These are phyloP conservation scores for Hypocreales sp. DNA, from an alignment of 2,329 filamentous ascomycete genomes.

Conservation along the genomic window DNA sequence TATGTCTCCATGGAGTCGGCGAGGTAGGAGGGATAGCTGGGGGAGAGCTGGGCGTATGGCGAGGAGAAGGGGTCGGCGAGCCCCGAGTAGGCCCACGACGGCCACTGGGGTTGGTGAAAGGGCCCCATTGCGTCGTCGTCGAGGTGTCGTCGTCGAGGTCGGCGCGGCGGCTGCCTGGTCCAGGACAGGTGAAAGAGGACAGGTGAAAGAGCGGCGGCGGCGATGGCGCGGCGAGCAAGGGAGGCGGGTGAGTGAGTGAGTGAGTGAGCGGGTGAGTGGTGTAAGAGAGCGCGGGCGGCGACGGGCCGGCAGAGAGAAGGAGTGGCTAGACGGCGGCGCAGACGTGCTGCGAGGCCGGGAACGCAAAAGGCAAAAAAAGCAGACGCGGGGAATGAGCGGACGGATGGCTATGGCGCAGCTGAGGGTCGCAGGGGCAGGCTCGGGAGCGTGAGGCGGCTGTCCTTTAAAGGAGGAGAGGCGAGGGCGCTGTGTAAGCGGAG, in stretches of 20 bases:
- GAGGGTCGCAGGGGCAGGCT: not conserved
- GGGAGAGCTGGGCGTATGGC: conserved; percentile 13
- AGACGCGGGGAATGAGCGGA: not conserved
- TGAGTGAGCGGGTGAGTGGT: too few species aligned
- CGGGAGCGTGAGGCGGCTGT: conserved; percentile 4
- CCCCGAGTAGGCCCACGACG: conserved; percentile 17
- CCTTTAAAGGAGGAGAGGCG: too few species aligned
- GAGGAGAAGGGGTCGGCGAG: conserved; percentile 12
- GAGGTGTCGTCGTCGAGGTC: too few species aligned
- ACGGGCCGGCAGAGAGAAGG: too few species aligned
- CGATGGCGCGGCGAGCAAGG: too few species aligned
- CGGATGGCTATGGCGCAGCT: not conserved
- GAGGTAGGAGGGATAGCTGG: conserved; percentile 19
- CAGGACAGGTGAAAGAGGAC: too few species aligned
- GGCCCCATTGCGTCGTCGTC: conserved; percentile 12
- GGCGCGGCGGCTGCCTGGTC: too few species aligned
- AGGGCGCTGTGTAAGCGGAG: conserved; percentile 7
- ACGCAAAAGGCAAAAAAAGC: not conserved
- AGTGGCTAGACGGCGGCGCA: not conserved
- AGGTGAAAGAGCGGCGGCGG: conserved; percentile 3
- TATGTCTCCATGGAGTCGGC: conserved; percentile 23
- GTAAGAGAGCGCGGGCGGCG: too few species aligned
- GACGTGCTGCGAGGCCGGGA: not conserved
- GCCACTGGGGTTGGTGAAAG: conserved; percentile 19
- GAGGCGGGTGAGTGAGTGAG: too few species aligned